Evolutionary conservation across 2,329 filamentous ascomycete genomes (phyloP), one percentile per base, ranked within the genome.

Genomic region (Acrocalymma vagum): DNA sequence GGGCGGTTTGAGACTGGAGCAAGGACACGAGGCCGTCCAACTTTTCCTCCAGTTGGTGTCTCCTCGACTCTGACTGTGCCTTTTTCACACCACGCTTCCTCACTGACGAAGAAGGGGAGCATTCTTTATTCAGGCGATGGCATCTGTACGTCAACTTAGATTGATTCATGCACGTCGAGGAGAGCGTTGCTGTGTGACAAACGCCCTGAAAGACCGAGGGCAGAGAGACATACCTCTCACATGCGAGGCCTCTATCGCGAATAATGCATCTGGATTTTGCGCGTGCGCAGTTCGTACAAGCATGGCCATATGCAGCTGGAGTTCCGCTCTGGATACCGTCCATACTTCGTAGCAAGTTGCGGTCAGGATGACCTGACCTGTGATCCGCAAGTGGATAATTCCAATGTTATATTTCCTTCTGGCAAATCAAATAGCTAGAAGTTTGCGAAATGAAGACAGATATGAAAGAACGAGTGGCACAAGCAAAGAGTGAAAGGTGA

Each of bases 1-100:
- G n/a, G n/a, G n/a, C n/a, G n/a, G n/a, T n/a, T 23, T 58, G 52
- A 4, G 51, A 49, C n/a, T 55, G 57, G 6, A 66, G 51, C 13
- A 68, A 24, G 1, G 57, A 45, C 4, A 65, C 63, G 2, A 69
- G 33, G 26, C 57, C 57, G 28, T 65, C 56, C 8, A 69, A 45
- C 15, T 64, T 67, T 9, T 66, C 60, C 28, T 69, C 65, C 4
- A 69, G 34, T 16, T 53, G 45, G 4, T 50, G 42, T 9, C 47
- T 53, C 28, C 45, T 39, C 26, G 23, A 22, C 23, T 32, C 18
- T 2, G 29, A 15, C 13, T 47, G 27, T 5, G 38, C 6, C n/a
- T 40, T 55, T 23, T 33, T 51, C 11, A 23, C 14, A 9, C 39
- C 35, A 22, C 45, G 35, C 23, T 48, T 48, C 9, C 56, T 46